Base-by-base conservation (phyloP, 495 filamentous ascomycete species). In the Aspergillus haitiensis region DNA sequence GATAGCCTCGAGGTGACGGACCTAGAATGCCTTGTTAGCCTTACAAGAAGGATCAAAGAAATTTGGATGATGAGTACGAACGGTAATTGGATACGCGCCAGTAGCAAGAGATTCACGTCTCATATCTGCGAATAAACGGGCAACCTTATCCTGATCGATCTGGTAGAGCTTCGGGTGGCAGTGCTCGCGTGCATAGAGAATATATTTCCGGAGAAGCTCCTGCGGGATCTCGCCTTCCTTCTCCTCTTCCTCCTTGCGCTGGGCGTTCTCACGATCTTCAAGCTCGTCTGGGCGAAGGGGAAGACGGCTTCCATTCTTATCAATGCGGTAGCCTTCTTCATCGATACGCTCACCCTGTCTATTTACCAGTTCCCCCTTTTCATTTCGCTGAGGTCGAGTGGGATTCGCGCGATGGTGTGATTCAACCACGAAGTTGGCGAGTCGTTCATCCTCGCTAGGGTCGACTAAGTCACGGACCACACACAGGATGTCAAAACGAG, bases 381-480 rank as follows among this genome's bases (percentile, higher is more conserved):
- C 71, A 46, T 86, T 80, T 2, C 76, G 79, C n/a, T 84, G 67
- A 18, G 78, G 78, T 3, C 76, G 73, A 21, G 80, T 65, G 0
- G 94, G 93, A 75, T 98, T 94, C 45, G 93, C 92, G 51, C 92
- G 87, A 60, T 87, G 87, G 71, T 99, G 95, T 3, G 90, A 94
- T 56, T 90, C 87, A 37, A 99, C 91, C 49, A 99, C 96, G 74
- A 99, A 99, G 48, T 86, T 87, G 42, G 95, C 95, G 11, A 99
- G 83, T 16, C 93, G 86, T 76, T 98, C 95, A 64, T 99, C 95
- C 71, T 97, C 91, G n/a, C 75, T 80, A 0, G 95, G 94, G 65
- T 98, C 93, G n/a, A 99, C 95, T 6, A 93, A 91, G 71, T 99
- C 95, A 33, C 95, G 88, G 33, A 99, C 92, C 27, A 99, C 95